phyloP scores from a whole-genome alignment of 768 basidiomycete genomes.

The Inosperma sp. region DNA sequence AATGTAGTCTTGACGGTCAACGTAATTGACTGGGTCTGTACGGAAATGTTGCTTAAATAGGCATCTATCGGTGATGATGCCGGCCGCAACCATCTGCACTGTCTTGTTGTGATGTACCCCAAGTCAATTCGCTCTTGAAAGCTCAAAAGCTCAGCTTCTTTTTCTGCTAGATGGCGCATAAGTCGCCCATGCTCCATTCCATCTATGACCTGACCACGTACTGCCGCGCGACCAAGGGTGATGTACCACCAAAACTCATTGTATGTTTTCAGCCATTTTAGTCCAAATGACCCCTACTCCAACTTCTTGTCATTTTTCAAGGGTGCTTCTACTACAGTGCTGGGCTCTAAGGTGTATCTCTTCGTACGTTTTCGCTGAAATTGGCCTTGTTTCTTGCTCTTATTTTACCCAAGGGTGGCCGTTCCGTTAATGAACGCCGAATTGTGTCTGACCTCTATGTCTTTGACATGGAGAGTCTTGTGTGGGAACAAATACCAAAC shows the following conservation, averaged over 20 bases:
- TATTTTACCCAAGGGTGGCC: constrained; percentile 60
- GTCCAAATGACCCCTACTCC: not conserved
- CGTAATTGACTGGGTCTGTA: no score
- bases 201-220: constrained; percentile 89
- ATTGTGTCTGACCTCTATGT: constrained; percentile 91
- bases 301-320: constrained; percentile 28
- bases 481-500: constrained; percentile 69
- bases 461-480: constrained; percentile 77
- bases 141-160: constrained; percentile 4
- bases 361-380: constrained; percentile 54
- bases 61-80: no score
- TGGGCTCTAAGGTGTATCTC: constrained; percentile 84
- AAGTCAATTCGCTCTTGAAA: not conserved
- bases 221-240: constrained; percentile 75
- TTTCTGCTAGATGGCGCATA: constrained; percentile 13
- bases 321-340: constrained; percentile 90
- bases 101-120: no score
- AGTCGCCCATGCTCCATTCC: constrained; percentile 54
- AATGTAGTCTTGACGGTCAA: no score
- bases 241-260: constrained; percentile 85
- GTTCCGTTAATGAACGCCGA: constrained; percentile 77
- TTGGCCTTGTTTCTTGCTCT: not conserved
- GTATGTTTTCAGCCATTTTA: constrained; percentile 42
- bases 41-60: no score
- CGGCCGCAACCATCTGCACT: no score